Percentiles rank a stretch among this genome's conserved stretches.
Evolutionary conservation across 345 rosid species (phyloP).

Genomic region (Cochlearia excelsa): DNA sequence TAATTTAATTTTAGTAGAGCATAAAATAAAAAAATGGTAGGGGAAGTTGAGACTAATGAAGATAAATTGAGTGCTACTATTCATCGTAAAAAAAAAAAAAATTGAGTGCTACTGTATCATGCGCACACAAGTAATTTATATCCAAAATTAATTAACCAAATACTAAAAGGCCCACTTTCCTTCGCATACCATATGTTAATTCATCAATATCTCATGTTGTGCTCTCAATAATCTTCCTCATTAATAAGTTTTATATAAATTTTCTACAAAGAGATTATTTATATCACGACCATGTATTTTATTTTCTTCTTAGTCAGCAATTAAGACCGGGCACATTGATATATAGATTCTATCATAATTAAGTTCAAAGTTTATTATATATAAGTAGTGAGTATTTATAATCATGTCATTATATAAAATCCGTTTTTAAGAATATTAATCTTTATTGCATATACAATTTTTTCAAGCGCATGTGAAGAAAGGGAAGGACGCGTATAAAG

Average conservation of each 20-base stretch:
- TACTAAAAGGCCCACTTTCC: constrained; percentile 45
- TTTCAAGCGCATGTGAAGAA: constrained; percentile 28
- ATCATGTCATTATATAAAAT: too few relatives aligned
- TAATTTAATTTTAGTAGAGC: not conserved
- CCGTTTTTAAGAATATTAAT: too few relatives aligned
- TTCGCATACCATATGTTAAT: constrained; percentile 29
- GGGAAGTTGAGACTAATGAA: constrained; percentile 28
- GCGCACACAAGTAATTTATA: constrained; percentile 57
- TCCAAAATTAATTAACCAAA: constrained; percentile 25
- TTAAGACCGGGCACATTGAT: too few relatives aligned
- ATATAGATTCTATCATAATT: too few relatives aligned
- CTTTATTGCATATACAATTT: too few relatives aligned
- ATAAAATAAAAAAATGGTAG: constrained; percentile 8
- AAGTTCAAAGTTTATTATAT: too few relatives aligned
- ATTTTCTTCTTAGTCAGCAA: too few relatives aligned
- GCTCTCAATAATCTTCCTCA: constrained; percentile 20
- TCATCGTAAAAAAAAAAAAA: too few relatives aligned
- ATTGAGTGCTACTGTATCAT: constrained; percentile 79
- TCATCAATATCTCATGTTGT: constrained; percentile 37
- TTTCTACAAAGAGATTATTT: too few relatives aligned
- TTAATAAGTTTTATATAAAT: constrained; percentile 1
- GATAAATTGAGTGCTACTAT: too few relatives aligned
- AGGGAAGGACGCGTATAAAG: constrained; percentile 2
- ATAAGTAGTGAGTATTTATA: too few relatives aligned
- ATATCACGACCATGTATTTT: too few relatives aligned